phyloP scores from a whole-genome alignment of 192 early-diverging fungal genomes.

The Kickxella alabastrina region DNA sequence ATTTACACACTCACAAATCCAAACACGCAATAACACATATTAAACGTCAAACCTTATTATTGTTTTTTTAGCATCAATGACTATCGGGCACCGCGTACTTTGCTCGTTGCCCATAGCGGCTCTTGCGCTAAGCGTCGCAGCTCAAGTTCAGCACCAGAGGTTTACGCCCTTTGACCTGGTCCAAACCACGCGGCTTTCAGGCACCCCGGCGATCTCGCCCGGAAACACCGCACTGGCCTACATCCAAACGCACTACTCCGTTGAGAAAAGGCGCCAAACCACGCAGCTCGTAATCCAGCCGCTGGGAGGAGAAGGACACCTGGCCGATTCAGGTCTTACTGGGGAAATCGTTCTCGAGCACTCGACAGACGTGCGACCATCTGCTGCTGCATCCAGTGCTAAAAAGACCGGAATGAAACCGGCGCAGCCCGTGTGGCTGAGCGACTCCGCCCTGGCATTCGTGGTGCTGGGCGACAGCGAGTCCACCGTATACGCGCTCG shows the following conservation, averaged over 20 bases:
- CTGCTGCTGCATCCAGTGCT: conserved; percentile 8
- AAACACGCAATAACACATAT: no score
- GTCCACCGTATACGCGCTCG: conserved; percentile 46
- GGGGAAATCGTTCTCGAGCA: conserved; percentile 6
- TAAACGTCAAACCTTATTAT: background rate
- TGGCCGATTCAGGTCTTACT: background rate
- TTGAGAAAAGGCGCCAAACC: conserved; percentile 53
- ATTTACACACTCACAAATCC: no score
- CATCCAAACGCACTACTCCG: conserved; percentile 59
- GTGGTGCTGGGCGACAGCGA: conserved; percentile 12
- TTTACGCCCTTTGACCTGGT: conserved; percentile 64
- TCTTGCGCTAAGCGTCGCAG: conserved; percentile 16
- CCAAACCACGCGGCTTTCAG: conserved; percentile 57
- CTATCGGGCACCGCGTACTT: conserved; percentile 4
- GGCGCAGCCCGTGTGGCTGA: conserved; percentile 49
- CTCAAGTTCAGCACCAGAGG: conserved; percentile 19
- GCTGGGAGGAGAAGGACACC: background rate
- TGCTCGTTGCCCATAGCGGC: conserved; percentile 19
- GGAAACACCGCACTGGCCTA: conserved; percentile 54
- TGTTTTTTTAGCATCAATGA: conserved; percentile 3
- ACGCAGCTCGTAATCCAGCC: conserved; percentile 44
- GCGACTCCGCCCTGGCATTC: conserved; percentile 27
- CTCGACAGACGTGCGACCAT: conserved; percentile 28
- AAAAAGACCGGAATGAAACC: conserved; percentile 19
- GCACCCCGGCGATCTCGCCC: conserved; percentile 52